phyloP scores from a whole-genome alignment of 805 yeast genomes.

The Lachancea sp. region DNA sequence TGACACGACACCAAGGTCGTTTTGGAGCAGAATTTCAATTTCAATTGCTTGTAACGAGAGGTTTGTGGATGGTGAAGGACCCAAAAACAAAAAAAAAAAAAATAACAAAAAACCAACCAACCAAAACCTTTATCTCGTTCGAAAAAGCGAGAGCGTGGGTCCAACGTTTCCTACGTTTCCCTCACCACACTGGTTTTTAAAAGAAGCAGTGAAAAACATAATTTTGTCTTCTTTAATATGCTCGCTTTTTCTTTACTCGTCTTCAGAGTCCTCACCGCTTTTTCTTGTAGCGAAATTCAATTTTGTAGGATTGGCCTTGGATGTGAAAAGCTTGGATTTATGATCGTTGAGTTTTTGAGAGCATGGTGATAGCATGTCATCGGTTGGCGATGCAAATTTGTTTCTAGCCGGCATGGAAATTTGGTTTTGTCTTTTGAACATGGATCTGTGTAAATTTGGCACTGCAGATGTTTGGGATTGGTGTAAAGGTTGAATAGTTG shows the following conservation, averaged over 20 bases:
- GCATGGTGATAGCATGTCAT: slow-evolving; percentile 51
- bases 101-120: too few relatives aligned
- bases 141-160: too few relatives aligned
- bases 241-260: too few relatives aligned
- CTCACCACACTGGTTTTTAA: too few relatives aligned
- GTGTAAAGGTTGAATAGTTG: slow-evolving; percentile 24
- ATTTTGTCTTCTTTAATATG: too few relatives aligned
- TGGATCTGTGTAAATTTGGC: slow-evolving; percentile 18
- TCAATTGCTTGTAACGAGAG: too few relatives aligned
- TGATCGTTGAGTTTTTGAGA: slow-evolving; percentile 49
- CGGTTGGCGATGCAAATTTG: slow-evolving; percentile 50
- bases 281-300: slow-evolving; percentile 12
- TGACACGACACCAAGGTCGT: too few relatives aligned
- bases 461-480: slow-evolving; percentile 11
- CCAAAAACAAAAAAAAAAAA: too few relatives aligned
- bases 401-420: slow-evolving; percentile 11
- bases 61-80: neutral
- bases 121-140: neutral
- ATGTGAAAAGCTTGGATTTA: slow-evolving; percentile 29
- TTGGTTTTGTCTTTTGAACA: slow-evolving; percentile 20
- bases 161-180: too few relatives aligned
- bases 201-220: too few relatives aligned
- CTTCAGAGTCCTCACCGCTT: slow-evolving; percentile 6
- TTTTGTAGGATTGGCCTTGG: slow-evolving; percentile 20
- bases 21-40: too few relatives aligned